Evolutionary conservation across 2,329 filamentous ascomycete species (phyloP), one percentile per base, ranked within the genome.

Genomic region (Pestalotiopsis sp.): DNA sequence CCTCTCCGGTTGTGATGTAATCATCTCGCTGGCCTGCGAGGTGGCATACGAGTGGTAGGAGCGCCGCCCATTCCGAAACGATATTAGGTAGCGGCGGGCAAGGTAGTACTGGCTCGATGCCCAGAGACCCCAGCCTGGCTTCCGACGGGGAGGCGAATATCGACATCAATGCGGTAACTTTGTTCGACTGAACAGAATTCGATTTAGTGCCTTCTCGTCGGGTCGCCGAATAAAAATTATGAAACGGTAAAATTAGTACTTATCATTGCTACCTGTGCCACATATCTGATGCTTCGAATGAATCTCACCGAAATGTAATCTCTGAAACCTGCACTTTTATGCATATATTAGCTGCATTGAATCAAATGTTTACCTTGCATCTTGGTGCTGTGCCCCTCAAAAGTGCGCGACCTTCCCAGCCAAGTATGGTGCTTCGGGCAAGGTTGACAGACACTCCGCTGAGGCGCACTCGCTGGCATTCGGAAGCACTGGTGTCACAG

Each of bases 141-240:
- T 59, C 57, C 3, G 23, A 13, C 2, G 23, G 12, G 14, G 23
- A 59, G 25, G 13, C 25, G 23, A 59, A 59, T 17, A 59, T 5
- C 13, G 57, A 59, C 45, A 52, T 49, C n/a, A 9, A n/a, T 14
- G 1, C 5, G 45, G 6, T 31, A 31, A 6, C 0, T 27, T 27
- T 6, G 4, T 1, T 27, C 27, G 1, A 3, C 27, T 31, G 5
- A 2, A 7, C 6, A 31, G 27, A 7, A 31, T 7, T 31, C 2
- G 6, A 31, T 31, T 7, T 7, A 2, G 2, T 7, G 6, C 7
- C 27, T 31, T 31, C 27, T 31, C 0, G 27, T 31, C 7, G 27
- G 27, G 6, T 7, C 7, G 7, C 5, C 5, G 0, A 1, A 31
- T 7, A 1, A 2, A 31, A 31, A 7, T 1, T 7, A 2, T 31